Evolutionary conservation across 768 basidiomycete genomes (phyloP), one percentile per base, ranked within the genome.

Genomic region (Goffeauzyma gilvescens): DNA sequence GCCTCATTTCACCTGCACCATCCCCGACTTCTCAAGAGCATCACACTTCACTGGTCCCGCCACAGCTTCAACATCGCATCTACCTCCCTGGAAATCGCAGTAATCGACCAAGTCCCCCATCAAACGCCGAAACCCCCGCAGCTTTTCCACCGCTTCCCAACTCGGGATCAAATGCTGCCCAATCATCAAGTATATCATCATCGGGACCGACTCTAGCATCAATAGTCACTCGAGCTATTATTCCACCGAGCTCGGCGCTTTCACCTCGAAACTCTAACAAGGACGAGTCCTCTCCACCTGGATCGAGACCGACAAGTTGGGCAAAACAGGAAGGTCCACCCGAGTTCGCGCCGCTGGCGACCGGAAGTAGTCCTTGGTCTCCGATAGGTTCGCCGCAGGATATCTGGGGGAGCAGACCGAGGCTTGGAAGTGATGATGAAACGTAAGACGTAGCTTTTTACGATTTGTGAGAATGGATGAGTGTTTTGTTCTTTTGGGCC

Each of bases 31-130:
- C 41, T 21, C 32, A 46, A 26, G 48, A 52, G 17, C 44, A 49
- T 21, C 56, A 57, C 23, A 57, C 59, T 1, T 55, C 58, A 4
- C 46, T 63, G 22, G 59, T 63, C 46, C 62, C 62, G 10, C 58
- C 59, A 0, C 56, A 58, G 39, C 41, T 63, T 14, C 62, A 63
- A 48, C 62, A 63, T 45, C 49, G 62, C 7, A 63, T 63, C 23
- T 63, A 58, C 24, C 54, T 60, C 12, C 59, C 62, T 13, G 32
- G 45, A 7, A 33, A 42, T 17, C 20, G 41, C 17, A 25, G 32
- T 9, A 41, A 41, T 15, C 12, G 32, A 5, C 6, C 42, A 17
- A 14, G 2, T 25, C 23, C 27, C 15, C 5, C n/a, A 2, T 20
- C 12, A 15, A n/a, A 27, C 38, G 14, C 22, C n/a, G 17, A 27